Evolutionary conservation across 1,139 yeast genomes (phyloP).

Genomic region (Suhomyces choctaworum): DNA sequence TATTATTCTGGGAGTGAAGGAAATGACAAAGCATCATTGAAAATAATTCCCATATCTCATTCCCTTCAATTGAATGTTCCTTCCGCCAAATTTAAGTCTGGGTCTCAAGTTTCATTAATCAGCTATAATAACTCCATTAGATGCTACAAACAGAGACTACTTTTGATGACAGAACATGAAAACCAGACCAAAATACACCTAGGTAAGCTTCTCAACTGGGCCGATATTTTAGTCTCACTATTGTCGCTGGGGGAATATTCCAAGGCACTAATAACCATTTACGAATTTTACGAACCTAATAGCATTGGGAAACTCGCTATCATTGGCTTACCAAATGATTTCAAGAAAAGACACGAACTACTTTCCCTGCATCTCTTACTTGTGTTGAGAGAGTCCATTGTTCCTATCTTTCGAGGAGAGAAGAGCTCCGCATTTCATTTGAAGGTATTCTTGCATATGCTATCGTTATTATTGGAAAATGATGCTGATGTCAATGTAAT

Average conservation of each 20-base stretch:
- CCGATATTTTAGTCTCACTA: conserved; percentile 55
- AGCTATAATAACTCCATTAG: conserved; percentile 20
- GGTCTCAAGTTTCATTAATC: not conserved
- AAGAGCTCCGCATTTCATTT: conserved; percentile 9
- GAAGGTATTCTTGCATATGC: conserved; percentile 26
- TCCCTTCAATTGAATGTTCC: conserved; percentile 3
- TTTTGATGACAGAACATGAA: conserved; percentile 18
- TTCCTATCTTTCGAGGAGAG: conserved; percentile 29
- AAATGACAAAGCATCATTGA: conserved; percentile 1
- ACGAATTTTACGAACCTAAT: conserved; percentile 46
- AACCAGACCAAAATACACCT: conserved; percentile 36
- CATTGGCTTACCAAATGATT: conserved; percentile 55
- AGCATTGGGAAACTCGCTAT: conserved; percentile 44
- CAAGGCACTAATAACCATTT: conserved; percentile 56
- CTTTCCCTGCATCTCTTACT: conserved; percentile 58
- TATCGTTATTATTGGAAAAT: conserved; percentile 19
- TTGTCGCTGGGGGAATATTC: conserved; percentile 52
- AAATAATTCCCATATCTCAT: conserved; percentile 4
- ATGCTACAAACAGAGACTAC: conserved; percentile 28
- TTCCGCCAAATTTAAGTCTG: not conserved
- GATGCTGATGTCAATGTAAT: conserved; percentile 19
- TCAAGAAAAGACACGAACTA: conserved; percentile 43
- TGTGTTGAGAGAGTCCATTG: conserved; percentile 54
- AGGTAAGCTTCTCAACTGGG: conserved; percentile 73
- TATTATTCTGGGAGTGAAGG: conserved; percentile 6